A percentile compares a stretch with the other conserved stretches of the same genome.
phyloP scores from a whole-genome alignment of 2,329 filamentous ascomycete genomes.

The Cladobotryum protrusum region DNA sequence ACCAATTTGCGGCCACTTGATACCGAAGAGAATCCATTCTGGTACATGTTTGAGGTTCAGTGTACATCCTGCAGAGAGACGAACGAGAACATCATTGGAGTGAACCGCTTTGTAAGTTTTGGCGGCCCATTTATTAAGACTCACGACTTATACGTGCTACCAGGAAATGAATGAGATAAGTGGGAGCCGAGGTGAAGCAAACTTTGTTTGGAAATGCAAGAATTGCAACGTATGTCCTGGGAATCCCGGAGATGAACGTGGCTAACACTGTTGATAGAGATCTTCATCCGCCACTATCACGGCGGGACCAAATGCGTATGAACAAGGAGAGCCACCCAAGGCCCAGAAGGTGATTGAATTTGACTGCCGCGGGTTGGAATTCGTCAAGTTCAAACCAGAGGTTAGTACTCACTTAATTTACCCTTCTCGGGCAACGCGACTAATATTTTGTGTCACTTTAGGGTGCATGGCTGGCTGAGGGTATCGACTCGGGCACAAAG shows the following conservation, averaged over 20 bases:
- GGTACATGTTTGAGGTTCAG: conserved; percentile 96
- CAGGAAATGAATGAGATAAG: conserved; percentile 88
- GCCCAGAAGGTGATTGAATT: conserved; percentile 77
- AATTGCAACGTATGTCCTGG: conserved; percentile 72
- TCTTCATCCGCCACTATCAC: conserved; percentile 84
- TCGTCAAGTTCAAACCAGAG: conserved; percentile 84
- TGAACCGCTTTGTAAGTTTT: conserved; percentile 76
- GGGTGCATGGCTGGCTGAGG: conserved; percentile 87
- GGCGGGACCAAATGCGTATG: conserved; percentile 64
- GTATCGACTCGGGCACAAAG: conserved; percentile 70
- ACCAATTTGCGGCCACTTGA: conserved; percentile 84
- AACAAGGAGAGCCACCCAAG: conserved; percentile 65
- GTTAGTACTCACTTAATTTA: conserved; percentile 37
- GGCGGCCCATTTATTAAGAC: not conserved
- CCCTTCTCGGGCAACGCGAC: not conserved
- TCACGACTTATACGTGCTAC: too few species aligned
- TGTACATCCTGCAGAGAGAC: conserved; percentile 95
- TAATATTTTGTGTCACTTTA: conserved; percentile 27
- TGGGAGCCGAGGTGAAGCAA: conserved; percentile 89
- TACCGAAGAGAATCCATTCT: conserved; percentile 75
- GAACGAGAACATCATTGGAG: conserved; percentile 77
- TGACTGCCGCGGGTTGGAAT: conserved; percentile 91
- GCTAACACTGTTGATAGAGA: conserved; percentile 43
- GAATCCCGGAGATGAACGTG: not conserved
- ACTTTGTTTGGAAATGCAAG: conserved; percentile 99